Base-by-base conservation (phyloP, 371 early-diverging fungal genomes). In the Parasitella parasitica region DNA sequence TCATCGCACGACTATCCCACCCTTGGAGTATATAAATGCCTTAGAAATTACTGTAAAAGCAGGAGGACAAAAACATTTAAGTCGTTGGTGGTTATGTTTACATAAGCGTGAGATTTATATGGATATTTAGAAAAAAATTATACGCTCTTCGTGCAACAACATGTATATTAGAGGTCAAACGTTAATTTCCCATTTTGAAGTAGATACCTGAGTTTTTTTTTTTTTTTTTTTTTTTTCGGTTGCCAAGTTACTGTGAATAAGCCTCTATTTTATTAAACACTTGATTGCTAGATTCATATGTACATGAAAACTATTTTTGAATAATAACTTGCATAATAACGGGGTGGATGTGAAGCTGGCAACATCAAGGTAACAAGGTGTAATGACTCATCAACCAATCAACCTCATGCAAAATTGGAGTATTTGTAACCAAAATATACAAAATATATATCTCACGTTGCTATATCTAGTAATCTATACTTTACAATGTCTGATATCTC, bases 351-450 rank as follows among this genome's bases (percentile, higher is more conserved):
- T 24, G n/a, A n/a, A 49, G 38, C 24, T 32, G 36, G 38, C 11
- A 15, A 26, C 43, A 43, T 43, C n/a, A 43, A 22, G 43, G 22
- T 43, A 20, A 20, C 18, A 18, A 43, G 43, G 20, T 4, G 26
- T 22, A 54, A 56, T 56, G 56, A 56, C 43, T 56, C 56, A 41
- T 54, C 54, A 18, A 32, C 43, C 39, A 61, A 61, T 48, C 43
- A 54, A n/a, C 11, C 30, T 11, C 2, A 18, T 34, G 16, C 28
- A 27, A 27, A 12, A 11, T 26, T 16, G 26, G 15, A 26, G 28
- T 26, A 49, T 49, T 49, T 49, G 50, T 49, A 49, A 49, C 28
- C 26, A 49, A 49, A 27, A 49, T 49, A 49, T 49, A 49, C 50
- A 49, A 28, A 49, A 15, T 26, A 49, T 49, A 49, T 49, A 49